Percentiles rank a stretch among this genome's conserved stretches.
phyloP scores from a whole-genome alignment of 495 filamentous ascomycete genomes.

The Schizothecium vesticola region DNA sequence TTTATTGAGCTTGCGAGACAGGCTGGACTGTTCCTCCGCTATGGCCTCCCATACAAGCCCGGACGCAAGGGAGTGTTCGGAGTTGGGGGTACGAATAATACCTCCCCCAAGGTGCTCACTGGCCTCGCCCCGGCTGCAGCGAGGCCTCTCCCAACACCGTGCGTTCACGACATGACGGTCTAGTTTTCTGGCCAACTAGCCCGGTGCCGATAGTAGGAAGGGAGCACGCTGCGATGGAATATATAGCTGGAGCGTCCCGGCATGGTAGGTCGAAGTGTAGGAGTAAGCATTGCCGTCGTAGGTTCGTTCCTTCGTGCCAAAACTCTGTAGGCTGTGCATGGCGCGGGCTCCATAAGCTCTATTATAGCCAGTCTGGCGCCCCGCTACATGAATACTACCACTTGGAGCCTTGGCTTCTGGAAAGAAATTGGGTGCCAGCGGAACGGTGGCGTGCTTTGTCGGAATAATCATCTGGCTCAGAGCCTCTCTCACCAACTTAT shows the following conservation, averaged over 20 bases:
- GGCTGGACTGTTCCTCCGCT: too few relatives aligned
- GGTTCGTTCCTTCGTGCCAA: conserved; percentile 26
- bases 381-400: conserved; percentile 29
- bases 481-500: conserved; percentile 12
- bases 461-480: conserved; percentile 28
- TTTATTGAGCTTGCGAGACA: too few relatives aligned
- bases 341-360: conserved; percentile 42
- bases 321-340: conserved; percentile 43
- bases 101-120: too few relatives aligned
- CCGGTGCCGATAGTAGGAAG: too few relatives aligned
- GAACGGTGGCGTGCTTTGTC: conserved; percentile 29
- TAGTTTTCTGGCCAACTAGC: too few relatives aligned
- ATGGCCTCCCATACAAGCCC: too few relatives aligned
- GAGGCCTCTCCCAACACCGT: too few relatives aligned
- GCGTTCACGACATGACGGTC: too few relatives aligned
- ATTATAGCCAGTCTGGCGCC: conserved; percentile 38
- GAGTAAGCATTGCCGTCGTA: conserved; percentile 38
- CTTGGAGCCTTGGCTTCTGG: conserved; percentile 35
- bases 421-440: conserved; percentile 39
- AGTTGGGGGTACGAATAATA: too few relatives aligned
- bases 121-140: too few relatives aligned
- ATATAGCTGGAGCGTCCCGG: conserved; percentile 33
- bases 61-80: too few relatives aligned
- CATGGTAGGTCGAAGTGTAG: conserved; percentile 37
- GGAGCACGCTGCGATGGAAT: too few relatives aligned